Base-by-base conservation (phyloP, 169 alveolate genomes). In the Amoebophrya sp. region DNA sequence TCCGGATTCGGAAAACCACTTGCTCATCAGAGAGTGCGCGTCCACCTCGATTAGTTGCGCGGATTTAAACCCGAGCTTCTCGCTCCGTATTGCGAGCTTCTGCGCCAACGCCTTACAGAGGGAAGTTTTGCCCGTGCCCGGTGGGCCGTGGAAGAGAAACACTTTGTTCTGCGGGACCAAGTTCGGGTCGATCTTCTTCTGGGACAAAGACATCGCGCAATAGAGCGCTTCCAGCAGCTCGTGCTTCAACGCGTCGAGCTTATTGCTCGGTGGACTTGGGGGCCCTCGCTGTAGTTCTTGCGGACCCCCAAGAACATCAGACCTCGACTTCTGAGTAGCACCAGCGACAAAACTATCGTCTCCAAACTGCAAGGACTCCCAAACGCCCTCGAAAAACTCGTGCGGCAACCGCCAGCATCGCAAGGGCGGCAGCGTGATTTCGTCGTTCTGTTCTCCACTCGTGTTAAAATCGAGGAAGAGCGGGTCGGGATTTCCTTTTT, bases 1-100 rank as follows among this genome's bases (percentile, higher is more conserved):
- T n/a, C 97, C 97, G 66, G 96, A 94, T 92, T 96, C 97, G 33
- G 96, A 93, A 39, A 95, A 96, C 97, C 97, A 96, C 35, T 94
- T 93, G 38, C 97, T 95, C 89, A 96, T 95, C 14, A 96, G 92
- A 14, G 96, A 93, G 91, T 95, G 96, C 32, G 97, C 94, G 92
- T 95, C 95, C 23, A 96, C 92, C 54, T 95, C 97, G 23, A 96
- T 91, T 77, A 96, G 91, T 35, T 91, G 88, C 90, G 92, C 92
- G 77, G 93, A 40, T 77, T 93, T 93, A 54, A 90, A 32, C 40
- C 66, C 92, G 10, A 93, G 89, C 54, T 12, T 41, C 54, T 12
- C 12, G 54, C 23, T 41, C 23, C 96, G 95, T 77, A 95, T 92
- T 25, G 96, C 92, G 40, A 95, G 93, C 89, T 95, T 93, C 77